A percentile compares a stretch with the other conserved stretches of the same genome.
phyloP scores from a whole-genome alignment of 148 eudicot genomes.

The Fagopyrum esculentum region DNA sequence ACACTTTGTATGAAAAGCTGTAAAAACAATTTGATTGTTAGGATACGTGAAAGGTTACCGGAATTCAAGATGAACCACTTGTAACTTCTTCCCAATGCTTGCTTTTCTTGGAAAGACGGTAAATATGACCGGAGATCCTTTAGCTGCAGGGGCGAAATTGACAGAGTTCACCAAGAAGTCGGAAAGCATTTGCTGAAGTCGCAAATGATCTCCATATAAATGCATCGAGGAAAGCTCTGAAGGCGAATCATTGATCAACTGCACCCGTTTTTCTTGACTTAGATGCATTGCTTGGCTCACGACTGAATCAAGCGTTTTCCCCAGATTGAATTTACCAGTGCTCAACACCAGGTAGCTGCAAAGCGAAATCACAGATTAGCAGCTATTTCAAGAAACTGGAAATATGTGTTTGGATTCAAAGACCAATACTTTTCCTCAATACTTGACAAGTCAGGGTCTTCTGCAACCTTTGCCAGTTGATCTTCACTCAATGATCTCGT shows the following conservation, averaged over 20 bases:
- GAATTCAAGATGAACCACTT: slow-evolving; percentile 70
- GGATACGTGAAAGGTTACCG: slow-evolving; percentile 29
- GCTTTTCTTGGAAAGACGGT: slow-evolving; percentile 44
- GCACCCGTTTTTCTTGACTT: slow-evolving; percentile 62
- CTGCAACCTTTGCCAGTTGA: slow-evolving; percentile 56
- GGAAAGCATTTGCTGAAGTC: slow-evolving; percentile 91
- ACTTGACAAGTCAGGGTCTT: slow-evolving; percentile 63
- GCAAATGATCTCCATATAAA: slow-evolving; percentile 60
- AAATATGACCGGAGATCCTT: slow-evolving; percentile 54
- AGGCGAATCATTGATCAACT: slow-evolving; percentile 45
- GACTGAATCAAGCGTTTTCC: slow-evolving; percentile 63
- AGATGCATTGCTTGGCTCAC: slow-evolving; percentile 57
- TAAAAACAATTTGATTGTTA: background rate
- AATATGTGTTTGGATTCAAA: background rate
- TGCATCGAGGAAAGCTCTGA: slow-evolving; percentile 44
- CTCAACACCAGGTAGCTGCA: slow-evolving; percentile 68
- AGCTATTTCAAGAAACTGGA: no score
- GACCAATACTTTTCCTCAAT: slow-evolving; percentile 71
- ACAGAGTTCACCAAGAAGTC: slow-evolving; percentile 63
- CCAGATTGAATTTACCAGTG: slow-evolving; percentile 52
- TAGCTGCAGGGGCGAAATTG: slow-evolving; percentile 50
- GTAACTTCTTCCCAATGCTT: slow-evolving; percentile 50
- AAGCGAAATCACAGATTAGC: slow-evolving; percentile 8
- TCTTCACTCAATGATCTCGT: slow-evolving; percentile 57
- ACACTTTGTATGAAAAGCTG: no score